Evolutionary conservation across 2,329 filamentous ascomycete genomes (phyloP), one percentile per base, ranked within the genome.

Genomic region (Monilinia fructigena): DNA sequence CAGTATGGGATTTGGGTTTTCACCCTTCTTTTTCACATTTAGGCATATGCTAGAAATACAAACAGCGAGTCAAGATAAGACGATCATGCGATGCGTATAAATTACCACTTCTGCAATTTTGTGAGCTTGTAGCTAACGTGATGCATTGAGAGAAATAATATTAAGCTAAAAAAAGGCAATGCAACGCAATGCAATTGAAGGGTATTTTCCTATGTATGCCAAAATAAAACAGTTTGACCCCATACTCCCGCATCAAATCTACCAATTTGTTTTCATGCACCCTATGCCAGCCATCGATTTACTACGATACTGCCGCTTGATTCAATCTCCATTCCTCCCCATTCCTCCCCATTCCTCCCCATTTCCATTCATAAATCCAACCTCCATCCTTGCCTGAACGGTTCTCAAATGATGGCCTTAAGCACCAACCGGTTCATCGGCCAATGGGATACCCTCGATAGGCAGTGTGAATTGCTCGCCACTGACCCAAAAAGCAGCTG

Each of bases 401-500:
- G 4, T 28, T 42, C 61, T 26, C 40, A 16, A 26, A 28, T 23
- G 28, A 20, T 8, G n/a, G n/a, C 4, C 3, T 50, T 38, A 61
- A 20, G 3, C 26, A 65, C 6, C 23, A 26, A n/a, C 28, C 42
- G 42, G n/a, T 12, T 65, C 55, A 16, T 50, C 53, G 4, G 5
- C 38, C n/a, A 61, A n/a, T 12, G 48, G 56, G 20, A 54, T 48
- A 20, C 54, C 64, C 35, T 69, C 68, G 42, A 70, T 67, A 56
- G 68, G 64, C 8, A 76, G 55, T 11, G 70, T 65, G 18, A 75
- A 66, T 45, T 66, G 40, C 47, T 73, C 66, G 4, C 72, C 75
- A 48, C 63, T 71, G 10, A 85, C 82, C 81, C 83, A 93, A 86
- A 89, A 94, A 28, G 88, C 85, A 4, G 89, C 89, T 3, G 91